These are phyloP conservation scores for Aspergillus texensis DNA, from an alignment of 2,329 filamentous ascomycete species.

Conservation along the genomic window DNA sequence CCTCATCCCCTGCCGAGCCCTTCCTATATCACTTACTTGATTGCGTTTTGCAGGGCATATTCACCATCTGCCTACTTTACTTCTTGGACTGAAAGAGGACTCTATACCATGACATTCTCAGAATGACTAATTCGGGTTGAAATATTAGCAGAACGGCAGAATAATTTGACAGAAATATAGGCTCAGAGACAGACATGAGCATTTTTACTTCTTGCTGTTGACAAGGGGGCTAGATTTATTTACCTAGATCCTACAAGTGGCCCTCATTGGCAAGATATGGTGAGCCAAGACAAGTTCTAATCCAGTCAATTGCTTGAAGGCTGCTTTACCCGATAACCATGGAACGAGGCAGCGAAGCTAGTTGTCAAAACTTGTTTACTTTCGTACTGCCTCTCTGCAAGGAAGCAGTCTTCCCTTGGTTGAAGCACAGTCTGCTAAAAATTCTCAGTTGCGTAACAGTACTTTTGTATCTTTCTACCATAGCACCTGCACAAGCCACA, in stretches of 20 bases:
- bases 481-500: neutral
- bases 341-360: neutral
- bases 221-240: neutral
- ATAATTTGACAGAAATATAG: neutral
- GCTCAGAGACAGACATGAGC: neutral
- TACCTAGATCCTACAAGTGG: neutral
- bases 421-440: neutral
- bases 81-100: too few species aligned
- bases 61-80: too few species aligned
- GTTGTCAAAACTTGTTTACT: neutral
- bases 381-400: neutral
- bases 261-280: neutral
- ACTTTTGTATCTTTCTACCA: neutral
- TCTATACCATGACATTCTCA: too few species aligned
- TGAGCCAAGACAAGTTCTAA: neutral
- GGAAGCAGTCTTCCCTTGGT: neutral
- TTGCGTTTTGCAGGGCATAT: too few species aligned
- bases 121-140: neutral
- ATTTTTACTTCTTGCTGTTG: neutral
- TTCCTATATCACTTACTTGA: too few species aligned
- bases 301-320: too few species aligned
- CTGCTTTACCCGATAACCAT: too few species aligned
- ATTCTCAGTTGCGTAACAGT: neutral
- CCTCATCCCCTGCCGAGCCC: too few species aligned
- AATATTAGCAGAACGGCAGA: neutral